phyloP scores from a whole-genome alignment of 1,139 yeast species.

The Arxiozyma slooffiae region DNA sequence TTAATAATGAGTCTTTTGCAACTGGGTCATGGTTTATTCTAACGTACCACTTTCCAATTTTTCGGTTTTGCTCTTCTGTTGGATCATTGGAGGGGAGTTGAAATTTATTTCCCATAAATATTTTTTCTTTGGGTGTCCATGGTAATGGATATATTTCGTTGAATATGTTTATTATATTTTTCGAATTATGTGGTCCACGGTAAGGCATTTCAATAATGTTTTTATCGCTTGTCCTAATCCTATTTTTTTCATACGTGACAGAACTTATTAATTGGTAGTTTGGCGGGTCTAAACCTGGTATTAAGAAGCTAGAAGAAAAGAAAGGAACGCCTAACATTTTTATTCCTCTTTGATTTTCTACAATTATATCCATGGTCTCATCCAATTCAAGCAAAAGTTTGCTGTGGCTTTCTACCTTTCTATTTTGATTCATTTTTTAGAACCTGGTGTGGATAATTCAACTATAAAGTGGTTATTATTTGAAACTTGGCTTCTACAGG shows the following conservation, averaged over 20 bases:
- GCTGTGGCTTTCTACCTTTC: neutral
- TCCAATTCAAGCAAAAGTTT: neutral
- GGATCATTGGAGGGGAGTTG: neutral
- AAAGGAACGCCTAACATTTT: conserved; percentile 46
- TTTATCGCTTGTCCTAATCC: neutral
- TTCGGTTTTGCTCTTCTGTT: neutral
- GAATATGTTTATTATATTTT: conserved; percentile 11
- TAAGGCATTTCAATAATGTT: neutral
- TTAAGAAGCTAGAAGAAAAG: conserved; percentile 38
- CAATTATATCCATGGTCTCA: conserved; percentile 32
- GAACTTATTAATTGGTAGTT: conserved; percentile 35
- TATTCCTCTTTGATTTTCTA: conserved; percentile 49
- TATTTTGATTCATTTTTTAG: neutral
- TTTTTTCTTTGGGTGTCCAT: conserved; percentile 2
- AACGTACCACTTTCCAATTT: conserved; percentile 53
- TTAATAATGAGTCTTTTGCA: neutral
- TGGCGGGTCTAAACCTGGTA: conserved; percentile 40
- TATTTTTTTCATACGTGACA: conserved; percentile 15
- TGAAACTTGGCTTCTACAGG: neutral
- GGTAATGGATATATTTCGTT: conserved; percentile 18
- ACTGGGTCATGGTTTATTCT: conserved; percentile 35
- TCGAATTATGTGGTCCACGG: conserved; percentile 5
- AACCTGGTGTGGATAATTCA: neutral
- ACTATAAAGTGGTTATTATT: too few species aligned
- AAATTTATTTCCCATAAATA: neutral